Conservation (phyloP, 140 eudicot genomes). For the Flaveria floridana region DNA sequence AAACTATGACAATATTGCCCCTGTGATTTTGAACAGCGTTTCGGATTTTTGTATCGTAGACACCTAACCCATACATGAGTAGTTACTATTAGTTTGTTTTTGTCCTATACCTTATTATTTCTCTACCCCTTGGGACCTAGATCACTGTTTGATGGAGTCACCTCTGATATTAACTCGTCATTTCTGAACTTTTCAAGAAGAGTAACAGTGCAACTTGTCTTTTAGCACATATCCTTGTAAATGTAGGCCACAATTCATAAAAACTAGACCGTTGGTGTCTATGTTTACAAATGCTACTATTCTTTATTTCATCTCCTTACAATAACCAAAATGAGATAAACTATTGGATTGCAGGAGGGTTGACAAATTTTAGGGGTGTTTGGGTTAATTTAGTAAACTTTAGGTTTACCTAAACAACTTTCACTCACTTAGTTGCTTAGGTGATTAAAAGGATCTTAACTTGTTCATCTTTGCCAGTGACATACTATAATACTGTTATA, state of each 20-base stretch:
- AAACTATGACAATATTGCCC: conserved; percentile 27
- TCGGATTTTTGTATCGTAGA: conserved; percentile 30
- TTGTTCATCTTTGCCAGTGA: background rate
- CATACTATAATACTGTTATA: background rate
- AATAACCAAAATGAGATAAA: too few species aligned
- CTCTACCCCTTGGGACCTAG: conserved; percentile 26
- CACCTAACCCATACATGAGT: conserved; percentile 17
- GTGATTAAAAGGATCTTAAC: conserved; percentile 7
- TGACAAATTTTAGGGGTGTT: too few species aligned
- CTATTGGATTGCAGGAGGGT: too few species aligned
- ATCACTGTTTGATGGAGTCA: conserved; percentile 9
- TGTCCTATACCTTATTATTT: conserved; percentile 30
- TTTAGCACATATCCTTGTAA: background rate
- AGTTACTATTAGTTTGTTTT: conserved; percentile 28
- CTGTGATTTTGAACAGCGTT: conserved; percentile 31
- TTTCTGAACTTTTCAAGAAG: conserved; percentile 17
- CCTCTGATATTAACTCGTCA: conserved; percentile 11
- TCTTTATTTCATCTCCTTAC: background rate
- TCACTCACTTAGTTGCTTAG: background rate
- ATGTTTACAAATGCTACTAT: conserved; percentile 14
- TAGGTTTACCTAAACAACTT: background rate
- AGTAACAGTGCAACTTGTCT: conserved; percentile 14
- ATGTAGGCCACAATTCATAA: conserved; percentile 8
- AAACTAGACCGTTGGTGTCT: conserved; percentile 25
- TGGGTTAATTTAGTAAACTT: background rate